Evolutionary conservation across 441 rosid genomes (phyloP).

Genomic region (Erodium trifolium): DNA sequence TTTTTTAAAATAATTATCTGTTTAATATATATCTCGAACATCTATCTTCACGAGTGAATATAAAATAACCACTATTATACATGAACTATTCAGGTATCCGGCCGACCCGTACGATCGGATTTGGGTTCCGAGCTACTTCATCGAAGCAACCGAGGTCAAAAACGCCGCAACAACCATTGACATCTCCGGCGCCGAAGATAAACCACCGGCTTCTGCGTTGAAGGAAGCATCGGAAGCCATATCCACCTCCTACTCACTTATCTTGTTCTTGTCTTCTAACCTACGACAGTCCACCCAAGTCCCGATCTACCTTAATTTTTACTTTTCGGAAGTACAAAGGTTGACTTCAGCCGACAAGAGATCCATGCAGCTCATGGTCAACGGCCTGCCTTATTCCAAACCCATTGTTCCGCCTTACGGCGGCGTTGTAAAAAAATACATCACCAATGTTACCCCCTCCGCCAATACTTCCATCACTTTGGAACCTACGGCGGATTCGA

Average conservation of each 20-base stretch:
- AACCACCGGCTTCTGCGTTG: not conserved
- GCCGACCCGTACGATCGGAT: slow-evolving; percentile 36
- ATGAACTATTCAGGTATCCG: slow-evolving; percentile 18
- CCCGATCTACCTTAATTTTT: not conserved
- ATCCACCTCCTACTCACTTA: not conserved
- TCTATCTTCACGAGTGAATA: no score
- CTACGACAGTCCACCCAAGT: not conserved
- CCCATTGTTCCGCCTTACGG: not conserved
- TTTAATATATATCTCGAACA: no score
- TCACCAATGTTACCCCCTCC: not conserved
- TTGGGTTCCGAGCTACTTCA: slow-evolving; percentile 25
- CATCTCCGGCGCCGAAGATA: not conserved
- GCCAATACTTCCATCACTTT: not conserved
- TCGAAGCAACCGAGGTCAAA: slow-evolving; percentile 10
- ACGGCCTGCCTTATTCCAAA: not conserved
- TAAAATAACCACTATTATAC: not conserved
- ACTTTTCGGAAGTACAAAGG: not conserved
- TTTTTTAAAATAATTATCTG: no score
- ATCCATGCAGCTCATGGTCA: not conserved
- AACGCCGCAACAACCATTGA: slow-evolving; percentile 20
- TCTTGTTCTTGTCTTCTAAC: not conserved
- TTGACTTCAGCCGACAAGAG: not conserved
- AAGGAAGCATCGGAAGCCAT: slow-evolving; percentile 1
- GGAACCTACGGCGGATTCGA: not conserved
- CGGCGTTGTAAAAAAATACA: not conserved